Percentiles rank a stretch among this genome's conserved stretches.
phyloP scores from a whole-genome alignment of 2,329 filamentous ascomycete genomes.

The Botrytis elliptica region DNA sequence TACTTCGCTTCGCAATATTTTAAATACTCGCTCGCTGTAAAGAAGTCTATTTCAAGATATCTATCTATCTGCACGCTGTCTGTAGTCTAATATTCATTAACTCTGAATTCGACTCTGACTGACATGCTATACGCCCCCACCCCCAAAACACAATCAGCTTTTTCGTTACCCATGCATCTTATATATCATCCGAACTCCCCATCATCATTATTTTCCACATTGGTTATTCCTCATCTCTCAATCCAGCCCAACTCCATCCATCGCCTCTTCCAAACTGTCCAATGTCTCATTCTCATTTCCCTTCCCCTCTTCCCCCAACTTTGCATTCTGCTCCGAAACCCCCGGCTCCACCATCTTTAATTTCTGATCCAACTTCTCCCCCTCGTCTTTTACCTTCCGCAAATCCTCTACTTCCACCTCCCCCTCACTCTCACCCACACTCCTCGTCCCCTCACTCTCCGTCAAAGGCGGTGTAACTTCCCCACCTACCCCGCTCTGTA shows the following conservation, averaged over 20 bases:
- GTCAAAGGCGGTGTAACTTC: conserved; percentile 38
- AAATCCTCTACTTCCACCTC: conserved; percentile 26
- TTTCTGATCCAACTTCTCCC: conserved; percentile 27
- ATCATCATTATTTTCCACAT: background rate
- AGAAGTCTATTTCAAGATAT: background rate
- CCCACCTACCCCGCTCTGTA: conserved; percentile 23
- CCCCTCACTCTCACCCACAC: conserved; percentile 32
- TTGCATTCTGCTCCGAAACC: conserved; percentile 26
- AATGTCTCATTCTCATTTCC: background rate
- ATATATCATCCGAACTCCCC: background rate
- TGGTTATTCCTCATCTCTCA: conserved; percentile 21
- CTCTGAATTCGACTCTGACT: background rate
- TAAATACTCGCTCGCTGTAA: background rate
- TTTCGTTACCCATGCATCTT: background rate
- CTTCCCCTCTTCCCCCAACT: background rate
- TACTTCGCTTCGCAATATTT: background rate
- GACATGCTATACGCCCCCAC: no score
- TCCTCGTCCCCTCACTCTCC: conserved; percentile 35
- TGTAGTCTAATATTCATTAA: background rate
- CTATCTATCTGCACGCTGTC: background rate
- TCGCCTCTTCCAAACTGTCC: conserved; percentile 34
- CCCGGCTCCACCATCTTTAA: conserved; percentile 26
- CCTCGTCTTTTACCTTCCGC: conserved; percentile 26
- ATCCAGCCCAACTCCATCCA: conserved; percentile 39
- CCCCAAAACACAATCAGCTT: no score